These are phyloP conservation scores for Pseudocercospora macadamiae DNA, from an alignment of 2,329 filamentous ascomycete genomes.

Conservation along the genomic window DNA sequence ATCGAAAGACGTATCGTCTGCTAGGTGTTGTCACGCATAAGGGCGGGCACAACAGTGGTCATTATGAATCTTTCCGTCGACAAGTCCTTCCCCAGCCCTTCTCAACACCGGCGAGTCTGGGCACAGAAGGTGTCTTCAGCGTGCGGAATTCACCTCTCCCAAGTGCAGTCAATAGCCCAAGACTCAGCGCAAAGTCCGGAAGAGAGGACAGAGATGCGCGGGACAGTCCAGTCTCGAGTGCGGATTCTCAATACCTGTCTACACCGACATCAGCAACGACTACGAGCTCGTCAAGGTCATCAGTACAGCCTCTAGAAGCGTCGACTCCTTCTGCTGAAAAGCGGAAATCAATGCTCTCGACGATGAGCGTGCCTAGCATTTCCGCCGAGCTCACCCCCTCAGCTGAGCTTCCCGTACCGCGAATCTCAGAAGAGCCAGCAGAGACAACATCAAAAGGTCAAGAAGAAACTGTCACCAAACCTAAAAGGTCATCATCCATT, in stretches of 20 bases:
- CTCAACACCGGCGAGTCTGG: conserved; percentile 79
- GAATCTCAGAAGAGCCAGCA: conserved; percentile 7
- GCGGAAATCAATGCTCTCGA: conserved; percentile 16
- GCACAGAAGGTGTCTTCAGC: conserved; percentile 73
- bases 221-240: conserved; percentile 13
- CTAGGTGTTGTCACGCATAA: conserved; percentile 91
- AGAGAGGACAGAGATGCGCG: conserved; percentile 12
- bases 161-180: conserved; percentile 44
- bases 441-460: not conserved
- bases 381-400: conserved; percentile 28
- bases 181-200: conserved; percentile 36
- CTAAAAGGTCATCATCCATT: conserved; percentile 4
- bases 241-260: conserved; percentile 21
- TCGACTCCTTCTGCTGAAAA: conserved; percentile 17
- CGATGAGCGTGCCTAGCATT: conserved; percentile 30
- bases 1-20: conserved; percentile 79
- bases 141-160: conserved; percentile 44
- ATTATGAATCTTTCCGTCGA: conserved; percentile 93
- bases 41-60: conserved; percentile 91
- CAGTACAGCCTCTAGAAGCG: conserved; percentile 15
- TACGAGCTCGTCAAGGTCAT: conserved; percentile 28
- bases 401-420: conserved; percentile 31
- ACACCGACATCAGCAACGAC: conserved; percentile 19
- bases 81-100: conserved; percentile 80
- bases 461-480: conserved; percentile 1